Conservation (phyloP, 257 asterid species). For the Phtheirospermum japonicum region DNA sequence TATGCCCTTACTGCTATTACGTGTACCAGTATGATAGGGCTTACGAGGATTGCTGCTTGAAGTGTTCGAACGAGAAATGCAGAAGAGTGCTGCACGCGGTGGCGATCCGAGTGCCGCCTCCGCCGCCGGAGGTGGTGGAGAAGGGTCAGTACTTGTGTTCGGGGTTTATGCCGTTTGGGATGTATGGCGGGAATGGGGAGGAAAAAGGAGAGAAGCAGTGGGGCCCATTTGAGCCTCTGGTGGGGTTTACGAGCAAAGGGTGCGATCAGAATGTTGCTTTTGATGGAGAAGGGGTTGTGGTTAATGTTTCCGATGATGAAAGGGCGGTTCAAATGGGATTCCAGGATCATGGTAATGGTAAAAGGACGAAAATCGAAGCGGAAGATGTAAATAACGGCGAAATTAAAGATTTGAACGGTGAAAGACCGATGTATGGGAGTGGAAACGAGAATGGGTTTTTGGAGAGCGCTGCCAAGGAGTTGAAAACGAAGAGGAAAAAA, state of each 20-base stretch:
- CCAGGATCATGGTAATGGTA: conserved; percentile 10
- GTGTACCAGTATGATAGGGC: conserved; percentile 44
- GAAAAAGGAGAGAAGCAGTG: conserved; percentile 26
- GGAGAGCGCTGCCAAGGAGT: conserved; percentile 19
- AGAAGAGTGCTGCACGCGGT: conserved; percentile 45
- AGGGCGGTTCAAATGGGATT: not conserved
- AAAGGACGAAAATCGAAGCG: conserved; percentile 12
- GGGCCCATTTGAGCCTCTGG: conserved; percentile 36
- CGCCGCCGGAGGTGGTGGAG: conserved; percentile 48
- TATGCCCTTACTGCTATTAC: conserved; percentile 61
- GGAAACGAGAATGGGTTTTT: not conserved
- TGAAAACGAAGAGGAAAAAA: conserved; percentile 37
- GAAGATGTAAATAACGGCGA: not conserved
- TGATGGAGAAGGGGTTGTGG: conserved; percentile 11
- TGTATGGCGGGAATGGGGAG: conserved; percentile 17
- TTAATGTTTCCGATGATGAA: conserved; percentile 32
- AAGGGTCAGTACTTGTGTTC: conserved; percentile 48
- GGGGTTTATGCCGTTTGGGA: conserved; percentile 36
- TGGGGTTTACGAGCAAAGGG: conserved; percentile 11
- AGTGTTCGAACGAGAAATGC: conserved; percentile 54
- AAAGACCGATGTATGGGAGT: too few species aligned
- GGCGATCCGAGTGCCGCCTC: conserved; percentile 33
- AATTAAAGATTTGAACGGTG: not conserved
- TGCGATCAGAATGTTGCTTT: conserved; percentile 18
- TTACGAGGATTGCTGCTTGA: conserved; percentile 45